Evolutionary conservation across 176 grass and related monocot genomes (phyloP).

Genomic region (Secale cereale): DNA sequence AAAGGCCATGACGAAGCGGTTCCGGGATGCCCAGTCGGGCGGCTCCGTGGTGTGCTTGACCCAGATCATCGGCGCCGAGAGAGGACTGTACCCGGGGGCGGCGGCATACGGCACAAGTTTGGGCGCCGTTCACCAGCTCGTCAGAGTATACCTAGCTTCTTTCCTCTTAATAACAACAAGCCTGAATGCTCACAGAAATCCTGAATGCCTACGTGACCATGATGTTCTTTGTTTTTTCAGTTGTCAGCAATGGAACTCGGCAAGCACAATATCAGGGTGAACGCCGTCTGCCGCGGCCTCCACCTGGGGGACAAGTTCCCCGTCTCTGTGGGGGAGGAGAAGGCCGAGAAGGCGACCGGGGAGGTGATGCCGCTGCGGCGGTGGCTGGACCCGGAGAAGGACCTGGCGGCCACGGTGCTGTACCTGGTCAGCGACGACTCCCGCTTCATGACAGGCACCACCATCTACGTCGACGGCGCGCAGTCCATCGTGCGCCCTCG

Average conservation of each 20-base stretch:
- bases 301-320: constrained; percentile 78
- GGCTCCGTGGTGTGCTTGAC: constrained; percentile 77
- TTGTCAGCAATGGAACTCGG: constrained; percentile 86
- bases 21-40: constrained; percentile 44
- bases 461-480: constrained; percentile 78
- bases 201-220: not conserved
- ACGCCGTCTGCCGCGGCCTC: constrained; percentile 62
- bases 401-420: constrained; percentile 71
- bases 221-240: constrained; percentile 15
- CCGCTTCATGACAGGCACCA: constrained; percentile 85
- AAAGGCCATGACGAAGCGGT: constrained; percentile 54
- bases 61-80: constrained; percentile 86
- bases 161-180: not conserved
- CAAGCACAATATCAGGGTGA: constrained; percentile 88
- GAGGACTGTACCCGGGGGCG: constrained; percentile 80
- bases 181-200: not conserved
- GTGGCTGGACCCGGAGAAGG: constrained; percentile 91
- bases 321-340: constrained; percentile 42
- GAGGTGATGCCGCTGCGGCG: constrained; percentile 68
- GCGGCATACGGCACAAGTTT: constrained; percentile 77
- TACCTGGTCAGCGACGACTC: constrained; percentile 81
- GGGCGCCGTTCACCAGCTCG: constrained; percentile 81
- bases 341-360: constrained; percentile 34
- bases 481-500: constrained; percentile 84
- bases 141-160: constrained; percentile 58